phyloP scores from a whole-genome alignment of 164 flowering plant species.

The Umbilicus rupestris region DNA sequence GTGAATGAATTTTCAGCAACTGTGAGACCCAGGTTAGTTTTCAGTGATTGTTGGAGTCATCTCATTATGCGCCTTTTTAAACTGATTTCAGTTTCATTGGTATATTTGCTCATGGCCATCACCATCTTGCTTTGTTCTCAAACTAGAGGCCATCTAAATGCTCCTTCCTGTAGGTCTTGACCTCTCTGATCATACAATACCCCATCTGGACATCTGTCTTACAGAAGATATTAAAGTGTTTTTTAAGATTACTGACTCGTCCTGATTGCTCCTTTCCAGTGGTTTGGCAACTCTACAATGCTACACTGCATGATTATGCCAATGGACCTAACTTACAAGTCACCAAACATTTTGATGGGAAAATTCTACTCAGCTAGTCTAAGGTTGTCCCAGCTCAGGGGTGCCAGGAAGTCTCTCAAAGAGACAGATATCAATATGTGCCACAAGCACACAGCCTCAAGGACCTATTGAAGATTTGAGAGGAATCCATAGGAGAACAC shows the following conservation, averaged over 20 bases:
- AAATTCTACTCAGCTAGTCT: not conserved
- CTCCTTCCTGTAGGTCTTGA: not conserved
- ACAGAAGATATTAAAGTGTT: not conserved
- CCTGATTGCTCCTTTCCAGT: not conserved
- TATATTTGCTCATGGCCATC: not conserved
- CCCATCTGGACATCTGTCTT: not conserved
- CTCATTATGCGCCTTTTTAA: not conserved
- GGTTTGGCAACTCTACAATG: not conserved
- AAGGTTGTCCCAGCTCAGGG: not conserved
- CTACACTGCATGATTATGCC: not conserved
- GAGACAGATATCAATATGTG: too few species aligned
- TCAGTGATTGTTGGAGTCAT: not conserved
- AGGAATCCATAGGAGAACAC: not conserved
- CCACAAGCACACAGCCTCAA: too few species aligned
- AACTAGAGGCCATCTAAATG: not conserved
- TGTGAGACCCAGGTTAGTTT: not conserved
- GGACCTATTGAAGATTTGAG: too few species aligned
- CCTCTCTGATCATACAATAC: not conserved
- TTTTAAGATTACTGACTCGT: not conserved
- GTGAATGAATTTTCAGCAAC: not conserved
- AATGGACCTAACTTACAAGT: not conserved
- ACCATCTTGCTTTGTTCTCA: not conserved
- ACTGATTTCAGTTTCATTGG: not conserved
- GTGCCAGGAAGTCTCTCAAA: too few species aligned
- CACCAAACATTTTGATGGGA: not conserved